These are phyloP conservation scores for Claviceps fusiformis DNA, from an alignment of 2,329 filamentous ascomycete species.

Conservation along the genomic window DNA sequence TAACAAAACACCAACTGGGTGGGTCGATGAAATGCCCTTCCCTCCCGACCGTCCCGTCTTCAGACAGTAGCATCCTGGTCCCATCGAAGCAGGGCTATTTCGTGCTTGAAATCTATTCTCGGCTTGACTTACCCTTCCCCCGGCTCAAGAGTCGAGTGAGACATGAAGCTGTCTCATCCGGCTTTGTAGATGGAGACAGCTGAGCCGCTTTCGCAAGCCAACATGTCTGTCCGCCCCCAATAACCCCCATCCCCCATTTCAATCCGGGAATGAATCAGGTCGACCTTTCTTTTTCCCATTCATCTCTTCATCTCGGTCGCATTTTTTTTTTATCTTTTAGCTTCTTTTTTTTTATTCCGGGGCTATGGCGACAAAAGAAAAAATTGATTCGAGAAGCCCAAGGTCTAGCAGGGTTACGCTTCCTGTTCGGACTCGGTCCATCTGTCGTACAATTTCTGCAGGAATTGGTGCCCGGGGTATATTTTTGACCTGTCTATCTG, in stretches of 20 bases:
- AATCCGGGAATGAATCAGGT: neutral
- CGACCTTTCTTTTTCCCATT: neutral
- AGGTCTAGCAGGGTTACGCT: neutral
- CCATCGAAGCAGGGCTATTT: neutral
- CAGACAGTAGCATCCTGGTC: neutral
- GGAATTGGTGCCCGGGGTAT: neutral
- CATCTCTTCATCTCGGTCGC: too few species aligned
- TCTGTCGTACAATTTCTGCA: neutral
- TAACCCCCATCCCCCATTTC: neutral
- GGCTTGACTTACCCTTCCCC: neutral
- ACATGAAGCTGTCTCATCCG: neutral
- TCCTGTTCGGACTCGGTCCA: neutral
- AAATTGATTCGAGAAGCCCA: neutral
- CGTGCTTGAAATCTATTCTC: neutral
- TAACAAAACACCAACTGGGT: too few species aligned
- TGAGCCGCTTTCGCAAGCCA: neutral
- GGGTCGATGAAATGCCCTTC: neutral
- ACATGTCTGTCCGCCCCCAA: too few species aligned
- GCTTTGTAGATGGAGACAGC: neutral
- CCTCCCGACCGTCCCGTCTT: neutral
- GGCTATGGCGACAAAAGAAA: neutral
- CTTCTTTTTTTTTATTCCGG: neutral
- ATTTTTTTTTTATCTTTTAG: neutral
- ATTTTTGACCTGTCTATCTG: neutral
- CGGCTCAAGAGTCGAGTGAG: neutral